Conservation (phyloP, 2,329 filamentous ascomycete species). For the Arthrobotrys pseudoclavata region DNA sequence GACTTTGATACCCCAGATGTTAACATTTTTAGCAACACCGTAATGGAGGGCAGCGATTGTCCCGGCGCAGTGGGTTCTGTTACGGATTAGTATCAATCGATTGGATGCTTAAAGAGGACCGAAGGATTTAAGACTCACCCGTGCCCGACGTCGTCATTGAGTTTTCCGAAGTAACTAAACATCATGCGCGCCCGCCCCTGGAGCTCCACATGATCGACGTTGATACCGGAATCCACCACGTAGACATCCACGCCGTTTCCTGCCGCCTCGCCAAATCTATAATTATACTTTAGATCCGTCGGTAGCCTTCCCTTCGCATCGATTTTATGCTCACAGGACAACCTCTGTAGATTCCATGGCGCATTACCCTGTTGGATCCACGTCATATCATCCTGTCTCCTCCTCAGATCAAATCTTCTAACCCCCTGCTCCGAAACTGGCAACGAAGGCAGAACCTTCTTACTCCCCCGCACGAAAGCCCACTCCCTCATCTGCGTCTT, state of each 20-base stretch:
- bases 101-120: background rate
- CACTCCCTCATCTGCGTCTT: slow-evolving; percentile 19
- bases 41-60: slow-evolving; percentile 64
- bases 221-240: slow-evolving; percentile 69
- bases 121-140: slow-evolving; percentile 69
- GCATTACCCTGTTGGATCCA: slow-evolving; percentile 50
- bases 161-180: slow-evolving; percentile 67
- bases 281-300: slow-evolving; percentile 65
- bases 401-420: background rate
- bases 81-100: background rate
- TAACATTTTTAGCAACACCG: slow-evolving; percentile 69
- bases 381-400: slow-evolving; percentile 15
- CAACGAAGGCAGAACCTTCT: slow-evolving; percentile 25
- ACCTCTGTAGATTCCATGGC: slow-evolving; percentile 63
- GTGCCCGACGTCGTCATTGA: slow-evolving; percentile 67
- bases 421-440: background rate
- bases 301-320: slow-evolving; percentile 63
- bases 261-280: slow-evolving; percentile 64
- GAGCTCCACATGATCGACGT: slow-evolving; percentile 63
- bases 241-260: slow-evolving; percentile 69
- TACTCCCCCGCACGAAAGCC: slow-evolving; percentile 45
- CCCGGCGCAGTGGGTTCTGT: slow-evolving; percentile 62
- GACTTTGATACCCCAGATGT: slow-evolving; percentile 68
- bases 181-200: slow-evolving; percentile 62
- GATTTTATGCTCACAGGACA: slow-evolving; percentile 63